Conservation (phyloP, 108 stramenopile genomes). For the Cylindrotheca fusiformis region DNA sequence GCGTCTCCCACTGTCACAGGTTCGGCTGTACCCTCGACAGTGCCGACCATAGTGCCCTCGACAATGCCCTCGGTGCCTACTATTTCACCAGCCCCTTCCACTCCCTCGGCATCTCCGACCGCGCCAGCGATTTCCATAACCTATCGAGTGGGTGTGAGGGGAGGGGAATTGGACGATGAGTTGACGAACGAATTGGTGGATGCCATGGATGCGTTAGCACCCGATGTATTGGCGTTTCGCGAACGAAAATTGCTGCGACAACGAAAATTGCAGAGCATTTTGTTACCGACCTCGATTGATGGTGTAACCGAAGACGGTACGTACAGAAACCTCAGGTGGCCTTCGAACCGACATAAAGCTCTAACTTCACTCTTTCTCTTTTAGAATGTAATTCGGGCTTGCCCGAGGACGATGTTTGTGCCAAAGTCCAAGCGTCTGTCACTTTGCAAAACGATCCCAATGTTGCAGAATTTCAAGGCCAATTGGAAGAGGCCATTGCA, state of each 20-base stretch:
- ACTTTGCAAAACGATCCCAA: conserved; percentile 9
- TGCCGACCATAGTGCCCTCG: conserved; percentile 12
- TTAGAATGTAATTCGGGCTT: conserved; percentile 5
- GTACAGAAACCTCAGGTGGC: conserved; percentile 1
- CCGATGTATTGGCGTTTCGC: conserved; percentile 2
- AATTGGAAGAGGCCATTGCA: conserved; percentile 23
- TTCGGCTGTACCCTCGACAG: conserved; percentile 6
- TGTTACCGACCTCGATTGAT: conserved; percentile 18
- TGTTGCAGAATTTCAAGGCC: conserved; percentile 9
- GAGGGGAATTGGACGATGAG: not conserved
- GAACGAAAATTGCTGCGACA: not conserved
- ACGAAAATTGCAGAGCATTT: conserved; percentile 11
- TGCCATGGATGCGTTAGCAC: conserved; percentile 36
- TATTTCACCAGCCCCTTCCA: conserved; percentile 1
- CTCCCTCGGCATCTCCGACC: conserved; percentile 15
- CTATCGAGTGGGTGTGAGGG: conserved; percentile 4
- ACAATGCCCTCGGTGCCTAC: conserved; percentile 10
- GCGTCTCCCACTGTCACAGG: conserved; percentile 7
- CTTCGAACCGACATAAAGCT: no score
- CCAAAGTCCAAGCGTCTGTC: conserved; percentile 14
- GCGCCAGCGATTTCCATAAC: not conserved
- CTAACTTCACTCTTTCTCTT: not conserved
- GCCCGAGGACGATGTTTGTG: conserved; percentile 12
- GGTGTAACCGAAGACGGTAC: conserved; percentile 7
- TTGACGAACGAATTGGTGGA: conserved; percentile 14